Evolutionary conservation across 352 stramenopile genomes (phyloP), one percentile per base, ranked within the genome.

Genomic region (Elongisporangium anandrum): DNA sequence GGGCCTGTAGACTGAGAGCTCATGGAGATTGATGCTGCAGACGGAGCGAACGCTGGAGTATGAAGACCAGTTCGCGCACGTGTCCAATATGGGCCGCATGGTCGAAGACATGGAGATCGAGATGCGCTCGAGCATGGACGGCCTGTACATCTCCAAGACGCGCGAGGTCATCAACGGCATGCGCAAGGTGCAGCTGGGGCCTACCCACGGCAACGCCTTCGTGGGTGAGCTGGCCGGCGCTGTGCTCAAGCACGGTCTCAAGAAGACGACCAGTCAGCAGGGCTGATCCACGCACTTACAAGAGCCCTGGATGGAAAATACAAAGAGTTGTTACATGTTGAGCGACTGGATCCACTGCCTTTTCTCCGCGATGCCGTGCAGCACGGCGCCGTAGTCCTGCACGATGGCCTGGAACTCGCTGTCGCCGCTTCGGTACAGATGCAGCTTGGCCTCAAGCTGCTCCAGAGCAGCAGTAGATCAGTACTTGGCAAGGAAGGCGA

Each of bases 71-170:
- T 89, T 84, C 54, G 72, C 77, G 21, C 95, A 98, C 68, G 81
- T 98, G 61, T 81, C 78, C 59, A 98, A 98, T 75, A 97, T 98
- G 77, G 95, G 95, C 22, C 85, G 88, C 56, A 93, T 98, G 80
- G 94, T 98, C 56, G 95, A 98, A 68, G 92, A 98, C 60, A 97
- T 98, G 87, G 94, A 98, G 75, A 97, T 91, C 61, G 92, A 97
- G 39, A 96, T 98, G 78, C 87, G 92, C 50, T 88, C 83, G 9
- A 94, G 90, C 63, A 83, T 98, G 22, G 92, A 98, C 64, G 79
- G 75, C 17, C 63, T 98, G 15, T 98, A 98, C 73, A 97, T 98
- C 60, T 92, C 96, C 64, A 98, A 98, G 72, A 98, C 95, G 17
- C 79, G 88, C 21, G 91, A 98, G 69, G 88, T 98, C 24, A 85